Evolutionary conservation across 2,329 filamentous ascomycete species (phyloP).

Genomic region (Aciculosporium take): DNA sequence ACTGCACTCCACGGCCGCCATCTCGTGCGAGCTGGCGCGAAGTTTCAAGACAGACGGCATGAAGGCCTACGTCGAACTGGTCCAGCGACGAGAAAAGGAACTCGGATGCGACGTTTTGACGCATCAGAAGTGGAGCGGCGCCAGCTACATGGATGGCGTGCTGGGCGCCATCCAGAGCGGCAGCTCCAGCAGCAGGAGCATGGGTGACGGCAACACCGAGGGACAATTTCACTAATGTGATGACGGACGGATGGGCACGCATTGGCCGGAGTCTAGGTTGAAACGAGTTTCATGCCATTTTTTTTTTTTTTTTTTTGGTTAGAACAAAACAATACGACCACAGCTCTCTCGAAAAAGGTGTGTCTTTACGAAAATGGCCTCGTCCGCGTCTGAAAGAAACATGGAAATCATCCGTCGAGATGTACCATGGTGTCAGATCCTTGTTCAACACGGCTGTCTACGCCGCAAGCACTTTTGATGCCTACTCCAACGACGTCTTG

Average conservation of each 20-base stretch:
- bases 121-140: slow-evolving; percentile 74
- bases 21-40: slow-evolving; percentile 59
- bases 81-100: slow-evolving; percentile 84
- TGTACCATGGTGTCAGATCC: too few relatives aligned
- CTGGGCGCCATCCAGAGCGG: slow-evolving; percentile 82
- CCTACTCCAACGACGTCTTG: slow-evolving; percentile 29
- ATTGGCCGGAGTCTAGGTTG: slow-evolving; percentile 4
- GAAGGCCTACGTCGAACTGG: slow-evolving; percentile 90
- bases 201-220: slow-evolving; percentile 92
- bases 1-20: slow-evolving; percentile 49
- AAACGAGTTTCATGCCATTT: background rate
- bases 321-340: background rate
- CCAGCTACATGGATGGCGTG: slow-evolving; percentile 71
- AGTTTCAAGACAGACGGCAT: slow-evolving; percentile 85
- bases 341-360: too few relatives aligned
- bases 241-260: background rate
- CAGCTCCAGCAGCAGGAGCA: slow-evolving; percentile 76
- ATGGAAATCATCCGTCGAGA: too few relatives aligned
- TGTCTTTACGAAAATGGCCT: too few relatives aligned
- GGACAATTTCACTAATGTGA: slow-evolving; percentile 38
- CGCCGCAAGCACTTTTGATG: too few relatives aligned
- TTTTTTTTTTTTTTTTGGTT: too few relatives aligned
- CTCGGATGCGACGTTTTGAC: slow-evolving; percentile 83
- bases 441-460: too few relatives aligned
- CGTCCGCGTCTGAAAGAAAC: too few relatives aligned